Conservation (phyloP, 2,329 filamentous ascomycete species). For the Cercospora zeae-maydis region DNA sequence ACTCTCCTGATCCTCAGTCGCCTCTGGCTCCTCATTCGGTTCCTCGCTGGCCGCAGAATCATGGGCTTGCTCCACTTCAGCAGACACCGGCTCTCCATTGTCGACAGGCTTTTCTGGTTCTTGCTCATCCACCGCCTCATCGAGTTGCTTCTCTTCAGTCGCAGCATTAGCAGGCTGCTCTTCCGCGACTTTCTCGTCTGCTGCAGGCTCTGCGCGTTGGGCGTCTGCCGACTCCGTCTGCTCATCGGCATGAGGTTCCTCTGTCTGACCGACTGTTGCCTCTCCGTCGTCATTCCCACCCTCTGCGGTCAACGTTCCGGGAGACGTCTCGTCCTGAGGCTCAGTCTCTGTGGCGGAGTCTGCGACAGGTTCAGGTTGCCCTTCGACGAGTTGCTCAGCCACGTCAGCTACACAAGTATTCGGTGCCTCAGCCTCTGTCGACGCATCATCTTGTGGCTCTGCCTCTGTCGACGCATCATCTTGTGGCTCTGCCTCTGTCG, state of each 20-base stretch:
- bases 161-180: neutral
- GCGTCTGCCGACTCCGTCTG: neutral
- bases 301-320: neutral
- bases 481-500: neutral
- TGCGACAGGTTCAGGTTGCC: slow-evolving; percentile 7
- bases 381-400: neutral
- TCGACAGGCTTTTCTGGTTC: neutral
- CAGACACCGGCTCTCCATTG: neutral
- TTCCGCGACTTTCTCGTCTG: neutral
- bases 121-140: neutral
- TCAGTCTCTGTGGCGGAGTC: slow-evolving; percentile 11
- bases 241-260: neutral
- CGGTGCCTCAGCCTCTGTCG: neutral
- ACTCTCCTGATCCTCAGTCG: neutral
- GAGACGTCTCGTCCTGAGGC: neutral
- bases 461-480: neutral
- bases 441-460: neutral
- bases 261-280: neutral
- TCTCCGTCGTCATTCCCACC: neutral
- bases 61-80: neutral
- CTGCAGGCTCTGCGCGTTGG: neutral
- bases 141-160: neutral
- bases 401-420: neutral
- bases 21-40: neutral
- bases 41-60: neutral